These are phyloP conservation scores for Phaeodactylum tricornutum DNA, from an alignment of 108 stramenopile genomes.

Conservation along the genomic window DNA sequence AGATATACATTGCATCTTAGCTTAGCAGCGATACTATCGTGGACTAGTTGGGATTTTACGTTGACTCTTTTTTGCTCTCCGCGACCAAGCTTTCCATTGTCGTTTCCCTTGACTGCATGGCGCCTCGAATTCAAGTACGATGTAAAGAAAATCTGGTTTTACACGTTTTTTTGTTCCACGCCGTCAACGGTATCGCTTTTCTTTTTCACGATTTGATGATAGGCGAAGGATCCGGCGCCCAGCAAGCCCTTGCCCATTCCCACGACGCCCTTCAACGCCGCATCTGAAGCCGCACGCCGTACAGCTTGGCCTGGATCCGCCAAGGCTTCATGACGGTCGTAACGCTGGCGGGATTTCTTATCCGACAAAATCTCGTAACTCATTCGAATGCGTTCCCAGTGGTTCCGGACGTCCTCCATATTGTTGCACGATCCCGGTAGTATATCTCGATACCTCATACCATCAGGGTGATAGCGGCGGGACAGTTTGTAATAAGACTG, in stretches of 20 bases:
- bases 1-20: no score
- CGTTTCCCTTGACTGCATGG: no score
- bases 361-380: conserved; percentile 60
- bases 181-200: no score
- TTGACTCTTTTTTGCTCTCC: no score
- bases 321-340: conserved; percentile 49
- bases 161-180: no score
- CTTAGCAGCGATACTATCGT: no score
- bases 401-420: conserved; percentile 52
- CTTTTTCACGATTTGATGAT: no score
- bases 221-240: no score
- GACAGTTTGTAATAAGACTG: conserved; percentile 34
- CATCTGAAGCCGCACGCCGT: conserved; percentile 43
- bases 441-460: conserved; percentile 20
- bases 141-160: no score
- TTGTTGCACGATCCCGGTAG: conserved; percentile 70
- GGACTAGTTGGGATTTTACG: no score
- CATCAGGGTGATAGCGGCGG: conserved; percentile 58
- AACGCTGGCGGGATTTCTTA: conserved; percentile 31
- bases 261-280: conserved; percentile 30
- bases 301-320: conserved; percentile 61
- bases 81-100: no score
- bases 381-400: conserved; percentile 74
- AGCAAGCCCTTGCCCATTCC: conserved; percentile 25
- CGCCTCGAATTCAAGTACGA: no score